Base-by-base conservation (phyloP, 2,329 filamentous ascomycete genomes). In the Aspergillus sp. region DNA sequence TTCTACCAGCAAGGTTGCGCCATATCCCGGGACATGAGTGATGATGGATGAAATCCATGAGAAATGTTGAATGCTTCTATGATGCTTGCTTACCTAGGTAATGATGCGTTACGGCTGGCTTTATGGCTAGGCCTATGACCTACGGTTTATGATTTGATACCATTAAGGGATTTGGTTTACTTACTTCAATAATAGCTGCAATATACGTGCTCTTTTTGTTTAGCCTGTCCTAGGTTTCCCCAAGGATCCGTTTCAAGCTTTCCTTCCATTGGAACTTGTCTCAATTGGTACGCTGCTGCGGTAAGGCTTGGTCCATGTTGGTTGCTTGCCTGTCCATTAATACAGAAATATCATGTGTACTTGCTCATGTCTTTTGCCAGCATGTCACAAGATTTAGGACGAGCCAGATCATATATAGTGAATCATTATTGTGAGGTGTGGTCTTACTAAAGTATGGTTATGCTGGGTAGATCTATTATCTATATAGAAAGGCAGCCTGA, bases 1-100 rank as follows among this genome's bases (percentile, higher is more conserved):
- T 38, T 17, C 28, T n/a, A 30, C 23, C 15, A 55, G 43, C 5
- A 68, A 69, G 38, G 68, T 75, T 48, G 63, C 70, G 28, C 76
- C 76, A 43, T 78, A 78, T 59, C 75, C 76, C 7, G 76, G 75
- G 6, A 78, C 76, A 52, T 77, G 59, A 72, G n/a, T 52, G 8
- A 54, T 54, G 55, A 47, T 15, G 15, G 13, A 31, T 38, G n/a
- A 41, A 47, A 22, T 34, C 31, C 25, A 22, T 48, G 43, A 34
- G n/a, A 47, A 6, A 47, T 47, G 23, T 47, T 47, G 7, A 47
- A 15, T 5, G 34, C n/a, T 6, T 47, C 7, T 47, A 47, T n/a
- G 23, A 22, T 7, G n/a, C n/a, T 47, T 25, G 9, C 17, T 13
- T 2, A 19, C n/a, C 4, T n/a, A n/a, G 41, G 13, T 54, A 22